phyloP scores from a whole-genome alignment of 345 rosid species.

The Anastatica hierochuntica region DNA sequence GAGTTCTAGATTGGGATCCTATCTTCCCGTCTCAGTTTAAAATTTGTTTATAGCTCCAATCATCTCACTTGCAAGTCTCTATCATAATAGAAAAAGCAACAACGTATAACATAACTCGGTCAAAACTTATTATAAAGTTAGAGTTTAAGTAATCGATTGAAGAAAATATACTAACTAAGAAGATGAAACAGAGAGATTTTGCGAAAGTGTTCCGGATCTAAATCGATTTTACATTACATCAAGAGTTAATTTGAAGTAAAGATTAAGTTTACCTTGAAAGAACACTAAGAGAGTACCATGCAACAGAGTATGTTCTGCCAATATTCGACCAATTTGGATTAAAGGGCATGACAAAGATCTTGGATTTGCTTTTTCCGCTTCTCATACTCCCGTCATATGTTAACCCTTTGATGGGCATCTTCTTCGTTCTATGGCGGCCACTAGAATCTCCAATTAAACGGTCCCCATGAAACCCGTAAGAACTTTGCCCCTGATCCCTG shows the following conservation, averaged over 20 bases:
- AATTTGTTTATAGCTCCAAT: conserved; percentile 84
- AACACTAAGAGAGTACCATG: conserved; percentile 95
- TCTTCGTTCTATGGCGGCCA: conserved; percentile 72
- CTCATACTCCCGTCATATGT: conserved; percentile 67
- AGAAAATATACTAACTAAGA: no score
- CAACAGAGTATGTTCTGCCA: conserved; percentile 87
- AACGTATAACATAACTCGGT: no score
- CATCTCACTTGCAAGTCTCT: conserved; percentile 86
- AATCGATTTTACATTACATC: no score
- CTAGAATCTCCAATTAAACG: conserved; percentile 58
- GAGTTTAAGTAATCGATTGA: background rate
- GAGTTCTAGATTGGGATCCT: no score
- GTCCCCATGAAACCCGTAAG: conserved; percentile 68
- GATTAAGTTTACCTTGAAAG: conserved; percentile 74
- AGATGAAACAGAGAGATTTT: no score
- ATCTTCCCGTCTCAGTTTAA: no score
- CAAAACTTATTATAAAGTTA: no score
- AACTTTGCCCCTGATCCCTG: conserved; percentile 73
- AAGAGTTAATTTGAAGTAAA: no score
- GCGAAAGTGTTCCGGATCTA: no score
- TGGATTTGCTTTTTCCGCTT: conserved; percentile 59
- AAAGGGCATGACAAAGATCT: conserved; percentile 64
- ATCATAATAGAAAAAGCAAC: background rate
- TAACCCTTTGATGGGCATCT: conserved; percentile 44
- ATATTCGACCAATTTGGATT: conserved; percentile 73